Base-by-base conservation (phyloP, 208 protist genomes). In the Acanthamoeba sp. region DNA sequence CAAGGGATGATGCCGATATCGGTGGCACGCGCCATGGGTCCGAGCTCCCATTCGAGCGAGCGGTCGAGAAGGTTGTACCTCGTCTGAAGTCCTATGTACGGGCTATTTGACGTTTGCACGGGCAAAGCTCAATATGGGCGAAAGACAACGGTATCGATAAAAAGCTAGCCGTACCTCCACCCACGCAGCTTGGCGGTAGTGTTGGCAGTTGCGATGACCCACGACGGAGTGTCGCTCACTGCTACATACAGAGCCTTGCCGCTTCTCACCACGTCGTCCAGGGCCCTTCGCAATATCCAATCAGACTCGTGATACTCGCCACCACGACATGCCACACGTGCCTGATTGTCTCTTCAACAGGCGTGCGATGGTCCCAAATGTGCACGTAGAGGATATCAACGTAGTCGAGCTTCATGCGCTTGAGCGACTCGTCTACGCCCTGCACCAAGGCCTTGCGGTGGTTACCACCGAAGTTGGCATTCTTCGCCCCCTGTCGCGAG, bases 61-160 rank as follows among this genome's bases (percentile, higher is more conserved):
- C 87, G 52, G 10, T 93, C 87, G 45, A 93, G 87, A 27, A 93
- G 45, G 36, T 93, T 93, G 87, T 93, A 93, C 50, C 45, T 6
- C 38, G 87, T 73, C 87, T 93, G 87, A 7, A 93, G 45, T 18
- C 29, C 87, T 27, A 93, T 93, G 34, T 71, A 76, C 16, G 45
- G 87, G 38, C 87, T 57, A 18, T 7, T 22, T 10, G 29, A 34
- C 12, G n/a, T 24, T 12, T 34, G 16, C 66, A 76, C 24, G 24
- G n/a, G 18, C 66, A 34, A 38, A 34, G 66, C 12, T 34, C 16
- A 18, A 12, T n/a, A n/a, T n/a, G n/a, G n/a, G n/a, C 55, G 1
- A 62, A 20, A 24, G 22, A 62, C 1, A 1, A 22, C 1, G n/a
- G 20, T 20, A 29, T 10, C 24, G 55, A 59, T 16, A 7, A 20